Percentiles rank a stretch among this genome's conserved stretches.
These are phyloP conservation scores for Sedum album DNA, from an alignment of 164 flowering plant genomes.

Conservation along the genomic window DNA sequence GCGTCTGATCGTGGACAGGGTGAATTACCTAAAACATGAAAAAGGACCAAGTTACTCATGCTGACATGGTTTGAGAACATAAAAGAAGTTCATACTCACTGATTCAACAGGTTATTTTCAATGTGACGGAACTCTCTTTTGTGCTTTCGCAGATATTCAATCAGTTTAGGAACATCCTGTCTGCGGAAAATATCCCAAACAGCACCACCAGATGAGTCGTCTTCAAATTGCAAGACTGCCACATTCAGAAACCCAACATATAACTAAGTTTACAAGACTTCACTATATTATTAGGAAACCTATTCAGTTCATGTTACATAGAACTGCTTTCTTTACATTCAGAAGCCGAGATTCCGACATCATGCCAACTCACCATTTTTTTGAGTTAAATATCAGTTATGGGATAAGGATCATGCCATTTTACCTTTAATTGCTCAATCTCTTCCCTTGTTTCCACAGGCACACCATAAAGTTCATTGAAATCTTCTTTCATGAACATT, in stretches of 20 bases:
- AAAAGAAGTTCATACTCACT: slow-evolving; percentile 26
- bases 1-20: slow-evolving; percentile 42
- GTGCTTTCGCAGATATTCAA: slow-evolving; percentile 51
- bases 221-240: slow-evolving; percentile 7
- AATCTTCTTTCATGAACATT: slow-evolving; percentile 22
- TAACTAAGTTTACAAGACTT: background rate
- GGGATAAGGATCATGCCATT: background rate
- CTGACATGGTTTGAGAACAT: background rate
- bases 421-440: background rate
- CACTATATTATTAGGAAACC: background rate
- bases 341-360: slow-evolving; percentile 8
- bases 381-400: no score
- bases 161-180: slow-evolving; percentile 63
- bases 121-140: slow-evolving; percentile 51
- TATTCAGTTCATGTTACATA: slow-evolving; percentile 1
- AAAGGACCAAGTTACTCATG: background rate
- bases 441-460: slow-evolving; percentile 4
- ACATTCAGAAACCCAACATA: background rate
- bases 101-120: slow-evolving; percentile 35
- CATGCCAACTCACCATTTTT: no score
- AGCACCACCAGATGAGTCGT: slow-evolving; percentile 43
- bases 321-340: slow-evolving; percentile 5
- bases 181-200: slow-evolving; percentile 87
- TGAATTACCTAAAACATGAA: slow-evolving; percentile 30
- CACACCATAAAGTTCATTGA: slow-evolving; percentile 17